Evolutionary conservation across 345 rosid genomes (phyloP).

Genomic region (Cardiospermum halicacabum): DNA sequence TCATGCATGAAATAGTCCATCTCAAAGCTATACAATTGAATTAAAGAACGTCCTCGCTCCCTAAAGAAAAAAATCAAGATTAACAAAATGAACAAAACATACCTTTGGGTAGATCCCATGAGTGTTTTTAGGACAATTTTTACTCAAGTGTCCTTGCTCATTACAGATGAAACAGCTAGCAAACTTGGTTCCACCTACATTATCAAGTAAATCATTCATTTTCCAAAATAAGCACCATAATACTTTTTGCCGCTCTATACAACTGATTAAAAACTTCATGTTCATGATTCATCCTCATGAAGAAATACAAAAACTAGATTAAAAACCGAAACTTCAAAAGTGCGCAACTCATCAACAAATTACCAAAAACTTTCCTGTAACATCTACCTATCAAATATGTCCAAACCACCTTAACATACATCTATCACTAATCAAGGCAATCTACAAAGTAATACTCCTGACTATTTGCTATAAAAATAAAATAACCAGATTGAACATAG

Average conservation of each 20-base stretch:
- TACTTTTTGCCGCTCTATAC: neutral
- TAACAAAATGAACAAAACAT: slow-evolving; percentile 10
- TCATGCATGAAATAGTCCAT: neutral
- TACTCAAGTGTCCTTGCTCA: slow-evolving; percentile 80
- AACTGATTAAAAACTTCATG: neutral
- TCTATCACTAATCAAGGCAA: neutral
- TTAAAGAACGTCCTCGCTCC: neutral
- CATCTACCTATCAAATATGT: neutral
- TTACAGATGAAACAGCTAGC: slow-evolving; percentile 92
- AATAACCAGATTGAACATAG: neutral
- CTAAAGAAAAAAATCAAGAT: neutral
- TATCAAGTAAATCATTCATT: slow-evolving; percentile 5
- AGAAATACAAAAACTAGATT: no score
- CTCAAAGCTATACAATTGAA: neutral
- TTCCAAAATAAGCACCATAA: no score
- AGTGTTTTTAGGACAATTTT: slow-evolving; percentile 76
- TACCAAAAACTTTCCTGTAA: neutral
- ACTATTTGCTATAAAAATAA: no score
- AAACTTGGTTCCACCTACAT: slow-evolving; percentile 76
- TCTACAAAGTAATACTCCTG: neutral
- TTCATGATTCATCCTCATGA: no score
- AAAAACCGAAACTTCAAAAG: no score
- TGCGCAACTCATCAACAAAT: neutral
- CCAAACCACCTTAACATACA: neutral
- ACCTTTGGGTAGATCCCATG: slow-evolving; percentile 97